Conservation (phyloP, 148 eudicot genomes). For the Fagopyrum tataricum region DNA sequence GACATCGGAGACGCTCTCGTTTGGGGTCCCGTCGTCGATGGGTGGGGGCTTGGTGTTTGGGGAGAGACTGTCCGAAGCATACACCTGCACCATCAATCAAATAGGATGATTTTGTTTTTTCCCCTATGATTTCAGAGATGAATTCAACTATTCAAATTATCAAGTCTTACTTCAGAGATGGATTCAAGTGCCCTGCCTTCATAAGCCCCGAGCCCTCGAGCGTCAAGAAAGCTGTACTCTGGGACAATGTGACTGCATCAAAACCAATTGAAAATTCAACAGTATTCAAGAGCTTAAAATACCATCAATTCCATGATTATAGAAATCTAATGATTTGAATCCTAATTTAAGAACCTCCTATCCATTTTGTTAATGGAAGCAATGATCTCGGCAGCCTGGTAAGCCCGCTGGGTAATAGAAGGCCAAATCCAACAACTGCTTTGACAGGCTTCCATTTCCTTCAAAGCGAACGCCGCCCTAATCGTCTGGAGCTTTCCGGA, state of each 20-base stretch:
- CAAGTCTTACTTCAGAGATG: constrained; percentile 58
- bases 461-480: constrained; percentile 58
- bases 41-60: constrained; percentile 86
- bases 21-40: constrained; percentile 85
- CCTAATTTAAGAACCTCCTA: constrained; percentile 46
- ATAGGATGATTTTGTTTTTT: neutral
- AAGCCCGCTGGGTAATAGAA: constrained; percentile 95
- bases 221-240: constrained; percentile 96
- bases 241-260: constrained; percentile 76
- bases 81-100: constrained; percentile 36
- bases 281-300: no score
- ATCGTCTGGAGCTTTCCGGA: constrained; percentile 69
- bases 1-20: constrained; percentile 92
- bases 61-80: constrained; percentile 70
- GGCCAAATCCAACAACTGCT: constrained; percentile 98
- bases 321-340: neutral
- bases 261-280: no score
- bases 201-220: constrained; percentile 91
- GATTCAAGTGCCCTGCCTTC: constrained; percentile 77
- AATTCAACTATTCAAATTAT: neutral
- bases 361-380: constrained; percentile 59
- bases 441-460: constrained; percentile 73
- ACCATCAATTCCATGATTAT: no score
- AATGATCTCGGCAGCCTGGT: constrained; percentile 94
- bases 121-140: neutral